Base-by-base conservation (phyloP, 352 stramenopile species). In the Phytophthora syringae region DNA sequence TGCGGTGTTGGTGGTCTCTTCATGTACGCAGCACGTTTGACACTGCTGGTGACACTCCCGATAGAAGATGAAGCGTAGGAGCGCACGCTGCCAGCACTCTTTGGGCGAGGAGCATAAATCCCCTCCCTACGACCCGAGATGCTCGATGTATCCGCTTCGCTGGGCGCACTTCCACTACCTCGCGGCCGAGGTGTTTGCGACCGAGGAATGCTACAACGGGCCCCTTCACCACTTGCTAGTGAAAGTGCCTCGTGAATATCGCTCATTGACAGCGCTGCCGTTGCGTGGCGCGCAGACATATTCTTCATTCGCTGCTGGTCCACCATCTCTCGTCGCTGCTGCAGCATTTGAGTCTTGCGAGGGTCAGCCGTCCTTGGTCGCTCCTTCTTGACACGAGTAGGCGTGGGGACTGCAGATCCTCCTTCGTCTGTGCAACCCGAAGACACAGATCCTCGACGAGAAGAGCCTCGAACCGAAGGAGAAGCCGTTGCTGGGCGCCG, bases 311-410 rank as follows among this genome's bases (percentile, higher is more conserved):
- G 52, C 24, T 74, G 67, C 25, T 81, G 62, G 24, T 85, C 74
- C 34, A 67, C n/a, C 40, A 80, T 68, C 44, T 87, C 74, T n/a
- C 83, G 83, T 5, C 79, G 70, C 49, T 92, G 79, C 51, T 87
- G 80, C 36, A 92, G 53, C 69, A 88, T 77, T 34, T 71, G 74
- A 11, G 73, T 79, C 58, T 90, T 92, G 60, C 84, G 86, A 7
- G 79, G 79, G 50, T 92, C 79, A 5, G 83, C 83, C 34, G 81
- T 90, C 50, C 80, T 74, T 3, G 83, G 83, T 0, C 83, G 75
- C 56, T 89, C 79, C 44, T 88, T 90, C 36, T 72, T 83, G 2
- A 28, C 44, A 12, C 63, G 68, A 30, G 45, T 48, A 5, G 50
- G 43, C 9, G 25, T 15, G 11, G 24, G 52, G 32, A 15, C 30